Base-by-base conservation (phyloP, 768 basidiomycete species). In the Jaapia argillacea region DNA sequence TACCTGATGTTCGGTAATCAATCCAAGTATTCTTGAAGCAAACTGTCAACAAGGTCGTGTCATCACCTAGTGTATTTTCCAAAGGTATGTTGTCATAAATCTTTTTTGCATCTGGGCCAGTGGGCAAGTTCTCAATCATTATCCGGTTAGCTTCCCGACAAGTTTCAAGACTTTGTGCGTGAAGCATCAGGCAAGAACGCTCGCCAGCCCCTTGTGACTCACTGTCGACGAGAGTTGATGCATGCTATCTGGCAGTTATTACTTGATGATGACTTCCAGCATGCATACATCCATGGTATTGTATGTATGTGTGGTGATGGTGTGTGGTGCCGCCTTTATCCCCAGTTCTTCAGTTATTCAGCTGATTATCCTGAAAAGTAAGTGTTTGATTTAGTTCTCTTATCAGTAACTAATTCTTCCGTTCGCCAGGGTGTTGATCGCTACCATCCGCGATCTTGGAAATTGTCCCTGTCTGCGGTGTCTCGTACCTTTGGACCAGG, bases 31-130 rank as follows among this genome's bases (percentile, higher is more conserved):
- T 45, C 54, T 3, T 52, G 58, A 1, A 48, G 47, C 1, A 49
- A 52, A 7, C 65, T 63, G 2, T 53, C 48, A 5, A 54, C 54
- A 0, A 50, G 55, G 16, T 57, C 66, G 2, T 53, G 55, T 16
- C 63, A 71, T 45, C 68, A 69, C 44, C 6, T 71, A 3, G 69
- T 65, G 6, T 72, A 71, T 50, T 60, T 74, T 21, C 69, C 67
- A 1, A 53, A 55, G 10, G 67, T 70, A 46, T 43, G 18, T 14
- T n/a, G n/a, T 40, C 26, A 13, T 35, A 18, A 48, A 54, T 3
- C 35, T 16, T 4, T n/a, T n/a, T n/a, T n/a, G n/a, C 27, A 44
- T 12, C 33, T 27, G n/a, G n/a, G 24, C 22, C 33, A 22, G 10
- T 42, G 41, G 16, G 13, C 10, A n/a, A n/a, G 40, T 22, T 22